Base-by-base conservation (phyloP, 2,329 filamentous ascomycete species). In the Fonsecaea monophora region DNA sequence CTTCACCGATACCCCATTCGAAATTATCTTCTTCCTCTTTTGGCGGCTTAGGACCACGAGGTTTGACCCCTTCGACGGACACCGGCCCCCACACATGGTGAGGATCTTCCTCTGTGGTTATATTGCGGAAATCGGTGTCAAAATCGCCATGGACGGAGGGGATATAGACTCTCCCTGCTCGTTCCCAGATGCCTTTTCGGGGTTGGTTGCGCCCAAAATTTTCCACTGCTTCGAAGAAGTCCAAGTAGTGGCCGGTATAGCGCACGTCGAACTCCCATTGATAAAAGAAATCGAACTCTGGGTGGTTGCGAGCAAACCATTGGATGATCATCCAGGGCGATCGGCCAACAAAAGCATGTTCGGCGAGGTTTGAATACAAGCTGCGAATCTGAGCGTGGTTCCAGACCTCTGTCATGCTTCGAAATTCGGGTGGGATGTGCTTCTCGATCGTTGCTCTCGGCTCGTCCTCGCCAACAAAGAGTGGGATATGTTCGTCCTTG, bases 181-280 rank as follows among this genome's bases (percentile, higher is more conserved):
- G 82, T 73, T 88, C 86, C 82, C 86, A 87, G 7, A 86, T 78
- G 42, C 86, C 82, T 73, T 86, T 87, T 45, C 86, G 80, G 0
- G 86, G 85, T 72, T 86, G 82, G 45, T 81, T 78, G 64, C 82
- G 81, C 12, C 82, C 83, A 69, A 86, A 87, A 1, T 83, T 78
- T 25, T 80, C 78, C 7, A 92, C 78, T 68, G 88, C 88, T 71
- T 89, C 85, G 53, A 92, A 85, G 70, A 94, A 86, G 72, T 94
- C 89, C 77, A 94, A 94, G 79, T 93, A 89, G 70, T 95, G 91
- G 8, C 92, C 92, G 0, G 89, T 92, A 74, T 90, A 90, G 56
- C 92, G 85, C 37, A 90, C 88, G 74, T 95, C 91, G 79, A 92
- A 91, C 75, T 95, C 92, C 91, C 91, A 94, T 76, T 94, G 94